A percentile compares a stretch with the other conserved stretches of the same genome.
phyloP scores from a whole-genome alignment of 352 stramenopile species.

The Globisporangium spinosum region DNA sequence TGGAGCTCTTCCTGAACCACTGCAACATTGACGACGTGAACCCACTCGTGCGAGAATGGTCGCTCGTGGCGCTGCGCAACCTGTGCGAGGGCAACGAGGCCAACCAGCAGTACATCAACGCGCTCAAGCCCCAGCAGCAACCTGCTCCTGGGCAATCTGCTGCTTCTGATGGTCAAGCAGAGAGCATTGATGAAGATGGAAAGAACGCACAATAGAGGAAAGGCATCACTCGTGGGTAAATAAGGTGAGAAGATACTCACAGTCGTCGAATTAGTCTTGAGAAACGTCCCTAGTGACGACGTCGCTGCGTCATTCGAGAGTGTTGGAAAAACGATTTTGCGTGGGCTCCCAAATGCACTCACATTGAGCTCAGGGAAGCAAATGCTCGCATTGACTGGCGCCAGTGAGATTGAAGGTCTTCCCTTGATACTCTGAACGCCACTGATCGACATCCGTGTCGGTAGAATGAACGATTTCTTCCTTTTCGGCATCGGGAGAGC shows the following conservation, averaged over 20 bases:
- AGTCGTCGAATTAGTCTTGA: not conserved
- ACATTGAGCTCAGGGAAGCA: constrained; percentile 30
- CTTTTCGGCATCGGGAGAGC: constrained; percentile 1
- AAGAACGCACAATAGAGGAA: constrained; percentile 3
- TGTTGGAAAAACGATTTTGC: constrained; percentile 28
- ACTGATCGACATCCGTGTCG: not conserved
- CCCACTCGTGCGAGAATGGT: constrained; percentile 87
- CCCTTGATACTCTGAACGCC: not conserved
- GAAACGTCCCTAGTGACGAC: constrained; percentile 31
- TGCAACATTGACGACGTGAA: constrained; percentile 89
- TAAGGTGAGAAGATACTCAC: not conserved
- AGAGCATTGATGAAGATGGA: not conserved
- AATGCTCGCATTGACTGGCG: constrained; percentile 18
- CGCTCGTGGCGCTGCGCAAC: constrained; percentile 85
- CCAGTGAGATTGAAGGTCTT: constrained; percentile 5
- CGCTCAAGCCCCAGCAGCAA: constrained; percentile 59
- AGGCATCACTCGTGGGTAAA: not conserved
- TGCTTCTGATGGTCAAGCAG: not conserved
- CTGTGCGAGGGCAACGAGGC: constrained; percentile 83
- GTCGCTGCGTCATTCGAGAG: constrained; percentile 25
- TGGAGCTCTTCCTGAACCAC: constrained; percentile 86
- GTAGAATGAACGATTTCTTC: constrained; percentile 17
- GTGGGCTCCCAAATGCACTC: constrained; percentile 26
- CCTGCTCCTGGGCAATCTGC: constrained; percentile 1
- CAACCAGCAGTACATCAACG: constrained; percentile 66